Conservation (phyloP, 352 stramenopile genomes). For the Pythium aquatile region DNA sequence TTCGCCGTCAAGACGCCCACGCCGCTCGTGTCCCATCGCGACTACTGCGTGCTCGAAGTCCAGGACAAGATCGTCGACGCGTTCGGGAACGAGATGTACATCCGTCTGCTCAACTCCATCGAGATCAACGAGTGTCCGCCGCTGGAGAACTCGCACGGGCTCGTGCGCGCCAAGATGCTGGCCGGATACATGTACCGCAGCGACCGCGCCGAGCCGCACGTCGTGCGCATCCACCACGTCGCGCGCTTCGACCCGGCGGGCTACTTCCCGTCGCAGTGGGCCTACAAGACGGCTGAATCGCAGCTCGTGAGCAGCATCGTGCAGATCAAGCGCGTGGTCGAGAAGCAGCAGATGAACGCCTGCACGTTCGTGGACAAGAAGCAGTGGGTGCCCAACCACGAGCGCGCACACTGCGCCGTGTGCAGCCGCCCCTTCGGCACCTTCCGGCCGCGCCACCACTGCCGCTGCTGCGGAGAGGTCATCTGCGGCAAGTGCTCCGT, state of each 20-base stretch:
- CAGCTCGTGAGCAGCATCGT: conserved; percentile 76
- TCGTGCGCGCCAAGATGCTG: conserved; percentile 83
- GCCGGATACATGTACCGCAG: conserved; percentile 76
- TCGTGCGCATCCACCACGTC: conserved; percentile 82
- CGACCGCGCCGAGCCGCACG: conserved; percentile 61
- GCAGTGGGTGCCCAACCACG: conserved; percentile 80
- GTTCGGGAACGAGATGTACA: conserved; percentile 83
- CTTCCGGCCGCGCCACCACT: conserved; percentile 84
- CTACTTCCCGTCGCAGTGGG: conserved; percentile 80
- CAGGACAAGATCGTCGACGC: conserved; percentile 84
- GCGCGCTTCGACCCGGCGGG: conserved; percentile 65
- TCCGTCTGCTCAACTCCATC: conserved; percentile 80
- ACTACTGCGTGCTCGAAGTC: conserved; percentile 86
- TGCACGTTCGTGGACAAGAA: conserved; percentile 83
- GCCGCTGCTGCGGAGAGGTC: conserved; percentile 84
- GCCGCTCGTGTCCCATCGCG: conserved; percentile 75
- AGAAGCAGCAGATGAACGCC: conserved; percentile 86
- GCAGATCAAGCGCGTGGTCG: conserved; percentile 76
- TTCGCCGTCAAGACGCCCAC: conserved; percentile 82
- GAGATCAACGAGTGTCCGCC: conserved; percentile 79
- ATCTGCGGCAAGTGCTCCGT: conserved; percentile 88
- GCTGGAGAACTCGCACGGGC: conserved; percentile 81
- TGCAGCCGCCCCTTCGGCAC: conserved; percentile 72
- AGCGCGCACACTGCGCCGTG: conserved; percentile 67
- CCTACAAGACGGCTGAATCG: conserved; percentile 82